A percentile compares a stretch with the other conserved stretches of the same genome.
Conservation (phyloP, 257 asterid genomes). For the Solanum sitiens region DNA sequence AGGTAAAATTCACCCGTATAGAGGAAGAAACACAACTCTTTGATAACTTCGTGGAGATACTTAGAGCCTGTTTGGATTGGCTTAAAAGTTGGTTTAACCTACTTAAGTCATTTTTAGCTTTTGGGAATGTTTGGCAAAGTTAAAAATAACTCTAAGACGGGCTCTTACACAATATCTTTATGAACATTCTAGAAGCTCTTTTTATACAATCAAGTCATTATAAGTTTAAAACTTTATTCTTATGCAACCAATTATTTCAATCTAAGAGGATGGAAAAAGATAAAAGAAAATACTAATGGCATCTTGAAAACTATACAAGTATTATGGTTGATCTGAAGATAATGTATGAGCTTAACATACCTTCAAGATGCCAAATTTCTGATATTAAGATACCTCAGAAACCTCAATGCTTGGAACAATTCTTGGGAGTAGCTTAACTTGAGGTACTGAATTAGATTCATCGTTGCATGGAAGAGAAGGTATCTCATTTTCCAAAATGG, state of each 20-base stretch:
- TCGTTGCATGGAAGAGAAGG: slow-evolving; percentile 32
- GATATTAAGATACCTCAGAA: slow-evolving; percentile 39
- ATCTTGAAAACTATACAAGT: background rate
- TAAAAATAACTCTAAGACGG: fast-evolving
- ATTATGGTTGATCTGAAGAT: background rate
- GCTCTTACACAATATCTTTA: background rate
- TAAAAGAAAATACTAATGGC: background rate
- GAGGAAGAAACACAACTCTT: background rate
- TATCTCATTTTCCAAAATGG: slow-evolving; percentile 68
- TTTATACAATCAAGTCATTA: background rate
- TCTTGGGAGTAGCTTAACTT: slow-evolving; percentile 67
- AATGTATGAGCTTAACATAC: slow-evolving; percentile 8
- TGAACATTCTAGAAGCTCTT: background rate
- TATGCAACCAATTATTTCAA: background rate
- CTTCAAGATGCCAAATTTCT: slow-evolving; percentile 8
- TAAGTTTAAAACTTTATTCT: background rate
- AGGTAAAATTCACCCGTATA: background rate
- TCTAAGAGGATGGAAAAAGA: background rate
- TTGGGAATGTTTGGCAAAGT: background rate
- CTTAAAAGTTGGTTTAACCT: background rate
- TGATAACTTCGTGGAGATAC: background rate
- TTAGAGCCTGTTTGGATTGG: background rate
- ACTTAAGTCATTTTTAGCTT: background rate
- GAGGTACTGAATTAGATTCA: slow-evolving; percentile 29
- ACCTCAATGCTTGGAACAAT: slow-evolving; percentile 77